Evolutionary conservation across 2,329 filamentous ascomycete genomes (phyloP).

Genomic region (Neocatenulostroma microsporum): DNA sequence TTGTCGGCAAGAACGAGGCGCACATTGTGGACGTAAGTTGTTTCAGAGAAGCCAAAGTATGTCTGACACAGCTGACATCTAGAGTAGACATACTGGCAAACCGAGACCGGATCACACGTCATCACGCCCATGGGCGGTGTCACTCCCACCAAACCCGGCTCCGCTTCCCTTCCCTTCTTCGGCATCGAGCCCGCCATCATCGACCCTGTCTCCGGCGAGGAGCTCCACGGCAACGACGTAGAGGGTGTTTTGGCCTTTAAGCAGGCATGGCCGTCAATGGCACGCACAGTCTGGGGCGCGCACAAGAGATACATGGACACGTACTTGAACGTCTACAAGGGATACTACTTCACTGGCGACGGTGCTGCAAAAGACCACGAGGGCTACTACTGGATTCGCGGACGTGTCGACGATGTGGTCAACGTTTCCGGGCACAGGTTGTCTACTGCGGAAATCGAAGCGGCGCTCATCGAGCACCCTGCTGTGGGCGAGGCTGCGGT

Average conservation of each 20-base stretch:
- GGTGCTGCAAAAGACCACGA: constrained; percentile 94
- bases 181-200: constrained; percentile 97
- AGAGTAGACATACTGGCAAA: constrained; percentile 95
- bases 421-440: constrained; percentile 95
- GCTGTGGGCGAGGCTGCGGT: constrained; percentile 90
- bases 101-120: constrained; percentile 93
- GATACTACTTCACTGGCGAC: constrained; percentile 94
- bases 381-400: constrained; percentile 99
- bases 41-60: too few relatives aligned
- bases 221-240: constrained; percentile 91
- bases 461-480: constrained; percentile 85
- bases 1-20: constrained; percentile 85
- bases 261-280: constrained; percentile 98
- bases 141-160: constrained; percentile 93
- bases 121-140: constrained; percentile 89
- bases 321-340: constrained; percentile 94
- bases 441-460: constrained; percentile 96
- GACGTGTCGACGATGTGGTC: constrained; percentile 95
- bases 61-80: constrained; percentile 15
- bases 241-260: constrained; percentile 96
- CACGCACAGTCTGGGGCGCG: constrained; percentile 91
- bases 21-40: constrained; percentile 88
- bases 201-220: constrained; percentile 88
- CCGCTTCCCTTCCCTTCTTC: constrained; percentile 94
- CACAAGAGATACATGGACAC: constrained; percentile 99